These are phyloP conservation scores for Alternaria tenuissima DNA, from an alignment of 2,329 filamentous ascomycete species.

Conservation along the genomic window DNA sequence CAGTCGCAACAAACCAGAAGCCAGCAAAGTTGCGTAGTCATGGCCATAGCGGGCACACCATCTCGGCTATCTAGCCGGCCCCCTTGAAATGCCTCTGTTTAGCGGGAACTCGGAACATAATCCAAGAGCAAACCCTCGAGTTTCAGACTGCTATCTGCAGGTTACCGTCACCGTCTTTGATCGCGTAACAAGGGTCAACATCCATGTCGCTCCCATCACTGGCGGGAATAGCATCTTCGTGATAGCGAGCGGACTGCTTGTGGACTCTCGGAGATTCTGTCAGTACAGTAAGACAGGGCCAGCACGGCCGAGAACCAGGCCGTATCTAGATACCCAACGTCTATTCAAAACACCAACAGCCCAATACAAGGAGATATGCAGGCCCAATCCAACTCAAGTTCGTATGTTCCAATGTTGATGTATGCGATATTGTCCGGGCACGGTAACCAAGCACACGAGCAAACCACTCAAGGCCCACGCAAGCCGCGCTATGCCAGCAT, in stretches of 20 bases:
- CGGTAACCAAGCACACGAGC: not conserved
- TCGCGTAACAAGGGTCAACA: not conserved
- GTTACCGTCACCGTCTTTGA: not conserved
- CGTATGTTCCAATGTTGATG: not conserved
- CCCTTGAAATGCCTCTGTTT: constrained; percentile 5
- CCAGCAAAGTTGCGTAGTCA: constrained; percentile 1
- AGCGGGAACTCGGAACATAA: constrained; percentile 7
- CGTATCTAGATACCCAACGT: not conserved
- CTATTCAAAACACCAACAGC: not conserved
- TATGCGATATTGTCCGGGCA: not conserved
- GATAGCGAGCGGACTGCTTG: not conserved
- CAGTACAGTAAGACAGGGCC: not conserved
- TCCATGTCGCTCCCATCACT: not conserved
- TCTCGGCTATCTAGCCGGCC: constrained; percentile 22
- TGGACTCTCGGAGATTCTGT: not conserved
- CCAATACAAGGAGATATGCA: not conserved
- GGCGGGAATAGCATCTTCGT: not conserved
- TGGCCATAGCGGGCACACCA: constrained; percentile 20
- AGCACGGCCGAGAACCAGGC: not conserved
- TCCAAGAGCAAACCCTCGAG: not conserved
- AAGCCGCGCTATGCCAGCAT: not conserved
- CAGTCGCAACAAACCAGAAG: constrained; percentile 15
- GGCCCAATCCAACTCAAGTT: not conserved
- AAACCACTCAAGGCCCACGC: not conserved
- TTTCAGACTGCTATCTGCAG: constrained; percentile 7